Base-by-base conservation (phyloP, 208 protist genomes). In the Strigomonas oncopelti region DNA sequence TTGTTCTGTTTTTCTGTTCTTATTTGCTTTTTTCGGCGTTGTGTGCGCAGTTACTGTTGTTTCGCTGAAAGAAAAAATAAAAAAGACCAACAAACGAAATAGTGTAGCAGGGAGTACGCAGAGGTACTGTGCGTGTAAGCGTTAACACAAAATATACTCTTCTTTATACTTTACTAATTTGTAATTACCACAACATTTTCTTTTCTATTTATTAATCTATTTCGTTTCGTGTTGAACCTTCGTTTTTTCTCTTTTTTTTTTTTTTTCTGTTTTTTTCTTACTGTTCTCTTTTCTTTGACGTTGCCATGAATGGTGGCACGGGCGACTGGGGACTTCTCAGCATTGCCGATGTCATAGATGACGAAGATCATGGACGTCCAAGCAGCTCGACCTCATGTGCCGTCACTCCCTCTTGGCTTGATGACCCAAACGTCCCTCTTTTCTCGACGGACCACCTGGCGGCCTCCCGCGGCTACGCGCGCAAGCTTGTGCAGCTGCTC, bases 291-390 rank as follows among this genome's bases (percentile, higher is more conserved):
- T 31, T 58, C 54, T 32, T 60, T 42, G 9, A 27, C 22, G 36
- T 60, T 60, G 13, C 31, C 22, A 80, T 77, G 73, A 67, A 25
- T 48, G 63, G 45, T 31, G 45, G 65, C 59, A 56, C 53, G 58
- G 78, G 76, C 51, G 83, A 90, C 60, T 90, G 87, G 87, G 87
- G 84, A 16, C 78, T 90, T 63, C 64, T 93, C 32, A 90, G 82
- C 60, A 76, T 93, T 29, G 81, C 87, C 8, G 87, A 93, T 70
- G 70, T 88, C 25, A 63, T 78, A 53, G 82, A 87, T 46, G 68
- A 68, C 2, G 18, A 18, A 20, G 61, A 38, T 14, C 18, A 20
- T 7, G 54, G 46, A 11, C 28, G n/a, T 4, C n/a, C 20, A 20
- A 58, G 56, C 16, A 29, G 34, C 9, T 16, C 4, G n/a, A 34